Base-by-base conservation (phyloP, 306 rosid genomes). In the Phaseolus lunatus region DNA sequence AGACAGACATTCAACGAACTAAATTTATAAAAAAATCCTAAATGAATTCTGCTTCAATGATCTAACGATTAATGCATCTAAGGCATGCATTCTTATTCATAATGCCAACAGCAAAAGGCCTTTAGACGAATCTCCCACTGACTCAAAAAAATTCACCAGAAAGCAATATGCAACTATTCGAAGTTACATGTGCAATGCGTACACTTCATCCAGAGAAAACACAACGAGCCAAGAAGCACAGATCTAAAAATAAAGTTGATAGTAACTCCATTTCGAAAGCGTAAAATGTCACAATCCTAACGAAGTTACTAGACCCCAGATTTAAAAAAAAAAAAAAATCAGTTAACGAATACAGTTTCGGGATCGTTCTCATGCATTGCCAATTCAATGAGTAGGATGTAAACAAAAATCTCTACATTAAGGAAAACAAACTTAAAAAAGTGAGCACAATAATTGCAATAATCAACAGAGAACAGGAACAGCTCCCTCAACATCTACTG, bases 141-240 rank as follows among this genome's bases (percentile, higher is more conserved):
- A 23, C 50, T 54, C 39, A 68, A 78, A 22, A 41, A 50, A 73
- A 74, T 39, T 61, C 16, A 70, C 70, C 10, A 20, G 50, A 54
- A 67, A 69, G 56, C 75, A 62, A 53, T 16, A 23, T 22, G 9
- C 62, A 23, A 35, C 73, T 49, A 70, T 59, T 31, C 43, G 53
- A 69, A 19, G 33, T 33, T n/a, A 57, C 64, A 9, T 10, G 53
- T 37, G 80, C 41, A 48, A 48, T 33, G 43, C 48, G 15, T 22
- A 67, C 35, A 54, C 43, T 49, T 64, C 3, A 67, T 73, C 70
- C 56, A 6, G 70, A 5, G 3, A 61, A 61, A 47, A 56, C 56
- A 20, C 54, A 47, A 69, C 24, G 12, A 10, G 16, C 24, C 62
- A n/a, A 12, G 52, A 26, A 63, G n/a, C 62, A 8, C 43, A 52